These are phyloP conservation scores for Podosphaera aphanis DNA, from an alignment of 2,329 filamentous ascomycete genomes.

Conservation along the genomic window DNA sequence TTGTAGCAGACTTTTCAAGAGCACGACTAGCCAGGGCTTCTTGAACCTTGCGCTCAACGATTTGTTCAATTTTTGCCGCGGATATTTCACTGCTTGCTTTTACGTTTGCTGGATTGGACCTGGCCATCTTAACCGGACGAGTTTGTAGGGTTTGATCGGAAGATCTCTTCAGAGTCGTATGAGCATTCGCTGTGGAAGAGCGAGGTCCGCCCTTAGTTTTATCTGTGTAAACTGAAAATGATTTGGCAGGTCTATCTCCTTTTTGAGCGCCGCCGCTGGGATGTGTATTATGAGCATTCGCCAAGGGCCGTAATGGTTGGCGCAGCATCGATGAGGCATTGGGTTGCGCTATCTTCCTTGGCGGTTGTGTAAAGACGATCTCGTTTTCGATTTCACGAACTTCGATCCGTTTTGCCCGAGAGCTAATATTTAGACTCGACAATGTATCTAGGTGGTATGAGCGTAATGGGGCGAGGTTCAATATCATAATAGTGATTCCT, in stretches of 20 bases:
- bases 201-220: slow-evolving; percentile 25
- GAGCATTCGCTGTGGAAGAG: slow-evolving; percentile 8
- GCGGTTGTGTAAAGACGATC: slow-evolving; percentile 59
- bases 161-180: slow-evolving; percentile 14
- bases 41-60: slow-evolving; percentile 78
- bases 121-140: slow-evolving; percentile 26
- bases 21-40: slow-evolving; percentile 67
- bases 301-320: slow-evolving; percentile 58
- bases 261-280: slow-evolving; percentile 31
- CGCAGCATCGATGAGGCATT: slow-evolving; percentile 26
- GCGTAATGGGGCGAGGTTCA: slow-evolving; percentile 76
- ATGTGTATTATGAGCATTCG: slow-evolving; percentile 52
- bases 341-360: slow-evolving; percentile 26
- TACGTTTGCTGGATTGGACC: slow-evolving; percentile 13
- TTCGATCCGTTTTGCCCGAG: slow-evolving; percentile 87
- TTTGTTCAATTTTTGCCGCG: slow-evolving; percentile 59
- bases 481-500: slow-evolving; percentile 85
- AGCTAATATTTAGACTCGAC: slow-evolving; percentile 84
- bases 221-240: slow-evolving; percentile 73
- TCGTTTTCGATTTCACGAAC: slow-evolving; percentile 91
- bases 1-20: slow-evolving; percentile 17
- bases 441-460: slow-evolving; percentile 86
- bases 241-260: slow-evolving; percentile 53
- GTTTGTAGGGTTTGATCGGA: slow-evolving; percentile 12
- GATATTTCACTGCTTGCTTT: slow-evolving; percentile 25